Evolutionary conservation across 148 eudicot species (phyloP).

Genomic region (Pouteria glomerata): DNA sequence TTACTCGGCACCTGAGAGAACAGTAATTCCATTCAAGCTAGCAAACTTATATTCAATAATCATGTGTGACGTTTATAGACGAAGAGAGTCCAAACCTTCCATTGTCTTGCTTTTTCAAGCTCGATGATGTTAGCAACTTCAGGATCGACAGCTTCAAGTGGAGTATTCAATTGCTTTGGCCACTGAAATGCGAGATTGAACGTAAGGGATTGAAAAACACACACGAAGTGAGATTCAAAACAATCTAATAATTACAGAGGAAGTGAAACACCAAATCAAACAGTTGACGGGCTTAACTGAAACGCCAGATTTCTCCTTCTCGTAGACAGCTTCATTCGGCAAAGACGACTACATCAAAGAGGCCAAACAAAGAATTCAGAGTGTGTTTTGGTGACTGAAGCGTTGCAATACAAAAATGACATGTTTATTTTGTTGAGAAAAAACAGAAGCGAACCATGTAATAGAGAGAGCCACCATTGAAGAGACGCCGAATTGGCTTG

Average conservation of each 20-base stretch:
- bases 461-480: conserved; percentile 55
- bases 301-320: conserved; percentile 64
- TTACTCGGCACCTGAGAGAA: background rate
- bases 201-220: background rate
- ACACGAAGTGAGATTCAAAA: background rate
- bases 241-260: background rate
- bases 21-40: too few species aligned
- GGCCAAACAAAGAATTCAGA: background rate
- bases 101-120: conserved; percentile 90
- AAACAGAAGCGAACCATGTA: conserved; percentile 44
- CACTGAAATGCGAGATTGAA: conserved; percentile 43
- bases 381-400: background rate
- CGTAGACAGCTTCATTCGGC: conserved; percentile 67
- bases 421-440: background rate
- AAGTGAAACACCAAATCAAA: conserved; percentile 16
- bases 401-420: background rate
- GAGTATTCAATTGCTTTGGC: conserved; percentile 95
- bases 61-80: too few species aligned
- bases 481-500: conserved; percentile 54
- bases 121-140: conserved; percentile 92
- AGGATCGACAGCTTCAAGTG: conserved; percentile 85
- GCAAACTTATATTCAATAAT: too few species aligned
- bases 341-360: conserved; percentile 46
- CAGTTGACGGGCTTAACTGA: conserved; percentile 42
- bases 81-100: conserved; percentile 59